These are phyloP conservation scores for Acrodontium crateriforme DNA, from an alignment of 2,329 filamentous ascomycete species.

Conservation along the genomic window DNA sequence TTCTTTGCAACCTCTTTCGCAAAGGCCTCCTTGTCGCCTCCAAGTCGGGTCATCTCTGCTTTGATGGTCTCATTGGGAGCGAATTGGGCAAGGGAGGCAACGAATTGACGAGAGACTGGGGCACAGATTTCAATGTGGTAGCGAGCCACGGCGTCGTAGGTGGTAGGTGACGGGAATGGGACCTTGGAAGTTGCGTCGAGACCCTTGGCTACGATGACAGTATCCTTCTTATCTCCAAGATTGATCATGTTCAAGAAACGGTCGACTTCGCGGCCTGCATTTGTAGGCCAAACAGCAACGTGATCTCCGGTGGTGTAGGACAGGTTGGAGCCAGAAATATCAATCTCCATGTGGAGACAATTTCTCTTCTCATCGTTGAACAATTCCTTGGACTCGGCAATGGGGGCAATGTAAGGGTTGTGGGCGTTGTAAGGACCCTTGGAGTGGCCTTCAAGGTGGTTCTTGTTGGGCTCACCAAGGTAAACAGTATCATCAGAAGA, in stretches of 20 bases:
- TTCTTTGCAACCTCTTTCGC: conserved; percentile 67
- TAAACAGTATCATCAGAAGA: conserved; percentile 72
- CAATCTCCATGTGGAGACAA: conserved; percentile 92
- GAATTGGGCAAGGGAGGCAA: conserved; percentile 76
- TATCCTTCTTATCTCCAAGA: conserved; percentile 61
- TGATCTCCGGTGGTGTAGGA: conserved; percentile 95
- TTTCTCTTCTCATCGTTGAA: conserved; percentile 84
- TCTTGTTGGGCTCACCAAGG: conserved; percentile 68
- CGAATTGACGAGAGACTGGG: conserved; percentile 89
- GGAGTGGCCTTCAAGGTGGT: conserved; percentile 71
- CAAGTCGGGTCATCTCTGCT: conserved; percentile 75
- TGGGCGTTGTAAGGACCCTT: conserved; percentile 92
- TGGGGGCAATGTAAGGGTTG: conserved; percentile 77
- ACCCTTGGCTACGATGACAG: conserved; percentile 76
- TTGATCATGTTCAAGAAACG: conserved; percentile 71
- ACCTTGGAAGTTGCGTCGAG: conserved; percentile 94
- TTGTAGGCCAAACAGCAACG: conserved; percentile 93
- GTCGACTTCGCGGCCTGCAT: conserved; percentile 83
- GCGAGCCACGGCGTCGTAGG: conserved; percentile 80
- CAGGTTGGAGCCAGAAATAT: conserved; percentile 77
- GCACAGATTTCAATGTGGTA: conserved; percentile 97
- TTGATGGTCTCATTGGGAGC: conserved; percentile 74
- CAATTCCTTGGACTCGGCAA: conserved; percentile 77
- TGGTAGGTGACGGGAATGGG: conserved; percentile 92
- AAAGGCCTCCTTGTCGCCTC: conserved; percentile 92